Evolutionary conservation across 495 filamentous ascomycete species (phyloP), one percentile per base, ranked within the genome.

Genomic region (Neurospora sublineolata): DNA sequence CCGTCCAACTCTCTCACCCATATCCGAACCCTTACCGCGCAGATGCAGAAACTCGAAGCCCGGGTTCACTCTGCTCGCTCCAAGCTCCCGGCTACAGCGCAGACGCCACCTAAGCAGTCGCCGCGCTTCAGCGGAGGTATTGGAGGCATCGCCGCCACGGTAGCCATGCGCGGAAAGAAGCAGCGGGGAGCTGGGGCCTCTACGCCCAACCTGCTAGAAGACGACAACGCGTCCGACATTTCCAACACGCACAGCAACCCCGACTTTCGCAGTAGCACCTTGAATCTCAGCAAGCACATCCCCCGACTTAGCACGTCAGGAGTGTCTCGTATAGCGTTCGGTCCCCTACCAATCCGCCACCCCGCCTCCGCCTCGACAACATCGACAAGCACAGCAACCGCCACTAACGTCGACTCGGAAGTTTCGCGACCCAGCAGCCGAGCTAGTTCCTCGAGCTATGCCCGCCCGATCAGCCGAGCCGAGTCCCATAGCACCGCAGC

Each of bases 1-100:
- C 85, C 91, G 41, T 97, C 96, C 20, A 91, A 89, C 41, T 97
- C 96, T 5, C 86, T 99, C 38, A 91, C 91, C 71, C 95, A 99
- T 76, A 94, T 98, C 77, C 93, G 95, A 36, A 90, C 90, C 3
- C 87, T 99, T 70, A 95, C 94, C 71, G 94, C 92, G 30, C 95
- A 97, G 81, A 97, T 99, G 96, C 93, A 97, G 79, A 89, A 91
- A 73, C 88, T 99, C 46, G 96, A 98, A 79, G 91, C 94, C 71
- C 86, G 94, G 38, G 94, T 99, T 8, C 94, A 98, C 68, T 93
- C 91, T n/a, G 95, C 92, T 33, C 89, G 93, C 73, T 97, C 93
- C 39, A 97, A 97, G 79, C 87, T 99, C 3, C 95, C 95, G 1
- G 91, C 88, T 5, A 92, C 72, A 7, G 87, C 87, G 16, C 87